A percentile compares a stretch with the other conserved stretches of the same genome.
Conservation (phyloP, 164 flowering plant species). For the Macadamia tetraphylla region DNA sequence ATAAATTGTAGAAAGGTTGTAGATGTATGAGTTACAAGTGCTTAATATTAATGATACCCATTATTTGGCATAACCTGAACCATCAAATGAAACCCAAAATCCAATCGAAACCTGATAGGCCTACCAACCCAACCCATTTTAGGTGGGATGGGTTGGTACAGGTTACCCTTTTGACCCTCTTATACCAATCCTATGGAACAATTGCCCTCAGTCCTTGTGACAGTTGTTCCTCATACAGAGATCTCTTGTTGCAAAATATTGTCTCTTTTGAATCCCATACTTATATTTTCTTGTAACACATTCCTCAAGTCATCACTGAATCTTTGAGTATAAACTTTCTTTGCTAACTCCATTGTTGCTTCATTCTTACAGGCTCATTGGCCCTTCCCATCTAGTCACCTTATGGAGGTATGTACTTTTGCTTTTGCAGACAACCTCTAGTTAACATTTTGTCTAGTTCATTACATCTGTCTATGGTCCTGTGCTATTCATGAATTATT, state of each 20-base stretch:
- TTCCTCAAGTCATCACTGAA: too few relatives aligned
- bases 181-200: too few relatives aligned
- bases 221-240: not conserved
- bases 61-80: too few relatives aligned
- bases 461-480: not conserved
- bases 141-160: too few relatives aligned
- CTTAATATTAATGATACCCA: too few relatives aligned
- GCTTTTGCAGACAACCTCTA: not conserved
- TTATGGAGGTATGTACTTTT: slow-evolving; percentile 72
- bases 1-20: too few relatives aligned
- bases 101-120: too few relatives aligned
- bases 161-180: too few relatives aligned
- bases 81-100: too few relatives aligned
- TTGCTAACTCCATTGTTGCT: slow-evolving; percentile 1
- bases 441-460: not conserved
- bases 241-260: not conserved
- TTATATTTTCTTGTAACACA: not conserved
- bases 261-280: not conserved
- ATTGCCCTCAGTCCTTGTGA: not conserved
- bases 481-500: not conserved
- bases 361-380: slow-evolving; percentile 76
- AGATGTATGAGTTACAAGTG: too few relatives aligned
- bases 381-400: slow-evolving; percentile 81
- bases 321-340: not conserved
- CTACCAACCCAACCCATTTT: too few relatives aligned